Conservation (phyloP, 2,329 filamentous ascomycete species). For the Cytospora schulzeri region DNA sequence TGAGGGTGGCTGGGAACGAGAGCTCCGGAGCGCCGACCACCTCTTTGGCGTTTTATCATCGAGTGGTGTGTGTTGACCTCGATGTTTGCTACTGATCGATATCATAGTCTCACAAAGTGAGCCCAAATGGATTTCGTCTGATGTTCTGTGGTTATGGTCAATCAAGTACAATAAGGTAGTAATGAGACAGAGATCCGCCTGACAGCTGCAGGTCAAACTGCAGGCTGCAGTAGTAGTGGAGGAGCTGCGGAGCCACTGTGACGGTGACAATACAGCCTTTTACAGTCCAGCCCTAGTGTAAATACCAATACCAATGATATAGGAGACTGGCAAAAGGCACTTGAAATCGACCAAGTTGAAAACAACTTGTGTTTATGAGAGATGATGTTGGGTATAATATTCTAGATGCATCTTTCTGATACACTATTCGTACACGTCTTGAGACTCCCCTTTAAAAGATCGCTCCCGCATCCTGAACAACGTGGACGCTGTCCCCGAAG, state of each 20-base stretch:
- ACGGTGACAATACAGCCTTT: no score
- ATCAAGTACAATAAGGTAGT: no score
- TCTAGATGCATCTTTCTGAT: neutral
- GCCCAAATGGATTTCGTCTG: neutral
- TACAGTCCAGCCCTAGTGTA: no score
- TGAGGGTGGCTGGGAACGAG: neutral
- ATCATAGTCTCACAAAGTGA: neutral
- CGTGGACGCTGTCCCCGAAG: neutral
- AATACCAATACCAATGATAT: neutral
- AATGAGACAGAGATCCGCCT: neutral
- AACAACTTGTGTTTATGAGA: neutral
- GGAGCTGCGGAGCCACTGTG: no score
- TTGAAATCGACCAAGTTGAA: neutral
- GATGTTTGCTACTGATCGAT: neutral
- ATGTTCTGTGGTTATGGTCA: no score
- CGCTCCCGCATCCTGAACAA: conserved; percentile 18
- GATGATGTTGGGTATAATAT: neutral
- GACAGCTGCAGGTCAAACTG: neutral
- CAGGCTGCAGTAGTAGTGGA: neutral
- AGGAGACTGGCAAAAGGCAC: neutral
- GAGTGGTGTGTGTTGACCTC: neutral
- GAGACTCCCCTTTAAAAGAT: conserved; percentile 3
- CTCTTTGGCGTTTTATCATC: neutral
- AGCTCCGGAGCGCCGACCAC: neutral
- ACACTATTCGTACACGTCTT: neutral